Evolutionary conservation across 805 yeast genomes (phyloP), one percentile per base, ranked within the genome.

Genomic region (Lachancea nothofagi): DNA sequence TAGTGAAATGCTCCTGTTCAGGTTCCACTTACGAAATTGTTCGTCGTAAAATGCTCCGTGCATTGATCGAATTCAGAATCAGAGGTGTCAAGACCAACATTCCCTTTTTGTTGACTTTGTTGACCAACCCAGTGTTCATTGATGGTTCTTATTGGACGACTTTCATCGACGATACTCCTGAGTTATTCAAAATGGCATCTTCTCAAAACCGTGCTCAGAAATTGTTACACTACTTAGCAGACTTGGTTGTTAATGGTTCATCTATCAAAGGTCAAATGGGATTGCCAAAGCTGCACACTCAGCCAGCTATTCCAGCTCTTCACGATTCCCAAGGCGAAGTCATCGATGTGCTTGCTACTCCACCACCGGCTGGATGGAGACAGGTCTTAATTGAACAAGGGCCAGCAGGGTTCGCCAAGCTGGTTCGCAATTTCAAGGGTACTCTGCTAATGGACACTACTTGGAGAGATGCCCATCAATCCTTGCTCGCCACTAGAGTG

Each of bases 381-480:
- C 81, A 89, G 55, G 80, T 87, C 18, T 70, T 93, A 42, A 67
- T 90, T 45, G 78, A 77, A 52, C 71, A 82, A 53, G 98, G 98
- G 42, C 95, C 98, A 22, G 93, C 75, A 40, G 84, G 71, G 23
- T 93, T 93, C 60, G 96, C 97, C 52, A 74, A 80, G 67, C 81
- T 85, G 55, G 95, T 93, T 44, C 79, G 97, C 63, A 64, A 69
- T 13, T 80, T 78, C 67, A 70, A 85, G 40, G 98, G 98, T 56
- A 81, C 95, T 50, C 71, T 93, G 64, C 69, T 93, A 55, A 93
- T 94, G 86, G 99, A 93, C 65, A 93, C 99, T 40, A 93, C 99
- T 7, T 93, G 99, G 99, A 87, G 99, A 79, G 99, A 93, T 67
- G 98, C 98, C 26, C 98, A 93, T 69, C 99, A 93, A 73, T 89